A percentile compares a stretch with the other conserved stretches of the same genome.
Conservation (phyloP, 805 yeast genomes). For the Kregervanrija fluxuum region DNA sequence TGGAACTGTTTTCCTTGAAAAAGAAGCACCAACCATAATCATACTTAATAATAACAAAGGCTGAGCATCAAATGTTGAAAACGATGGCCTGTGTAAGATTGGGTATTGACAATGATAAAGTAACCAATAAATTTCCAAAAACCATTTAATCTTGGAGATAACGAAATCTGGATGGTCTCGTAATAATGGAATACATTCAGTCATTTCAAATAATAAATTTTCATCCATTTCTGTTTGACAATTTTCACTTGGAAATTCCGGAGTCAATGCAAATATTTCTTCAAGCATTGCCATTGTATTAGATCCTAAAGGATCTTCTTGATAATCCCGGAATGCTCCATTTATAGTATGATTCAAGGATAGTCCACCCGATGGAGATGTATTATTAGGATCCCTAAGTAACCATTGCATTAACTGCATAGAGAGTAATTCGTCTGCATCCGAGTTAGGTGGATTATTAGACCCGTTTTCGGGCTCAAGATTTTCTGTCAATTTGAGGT, state of each 20-base stretch:
- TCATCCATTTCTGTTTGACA: conserved; percentile 17
- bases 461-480: no score
- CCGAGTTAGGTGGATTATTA: no score
- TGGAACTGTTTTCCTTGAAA: conserved; percentile 5
- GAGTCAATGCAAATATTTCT: conserved; percentile 18
- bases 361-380: no score
- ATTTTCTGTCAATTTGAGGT: no score
- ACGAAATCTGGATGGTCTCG: conserved; percentile 16
- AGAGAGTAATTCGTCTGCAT: no score
- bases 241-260: conserved; percentile 18
- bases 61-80: conserved; percentile 42
- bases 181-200: conserved; percentile 14
- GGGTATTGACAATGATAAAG: conserved; percentile 50
- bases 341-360: conserved; percentile 12
- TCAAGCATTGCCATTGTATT: conserved; percentile 15
- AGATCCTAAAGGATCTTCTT: conserved; percentile 15
- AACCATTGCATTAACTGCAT: conserved; percentile 14
- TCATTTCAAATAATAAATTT: conserved; percentile 10
- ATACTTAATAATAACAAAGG: conserved; percentile 47
- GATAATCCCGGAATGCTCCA: conserved; percentile 12
- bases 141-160: conserved; percentile 12
- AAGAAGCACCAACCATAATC: conserved; percentile 47
- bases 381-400: conserved; percentile 10
- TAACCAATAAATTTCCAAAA: conserved; percentile 39
- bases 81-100: conserved; percentile 40